Conservation (phyloP, 2,329 filamentous ascomycete species). For the Phaeomoniella chlamydospora region DNA sequence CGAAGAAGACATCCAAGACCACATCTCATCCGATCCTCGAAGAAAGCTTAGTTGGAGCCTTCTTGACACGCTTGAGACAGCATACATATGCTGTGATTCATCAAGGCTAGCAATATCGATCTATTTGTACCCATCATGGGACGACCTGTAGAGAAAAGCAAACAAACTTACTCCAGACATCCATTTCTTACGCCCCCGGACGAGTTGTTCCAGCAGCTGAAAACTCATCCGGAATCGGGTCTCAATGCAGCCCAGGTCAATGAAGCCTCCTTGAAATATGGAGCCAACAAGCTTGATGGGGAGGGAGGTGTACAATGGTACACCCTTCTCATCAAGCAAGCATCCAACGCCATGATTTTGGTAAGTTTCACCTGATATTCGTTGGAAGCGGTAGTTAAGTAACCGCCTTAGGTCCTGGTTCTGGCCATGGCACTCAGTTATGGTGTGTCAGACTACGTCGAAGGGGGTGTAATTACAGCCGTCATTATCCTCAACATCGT, state of each 20-base stretch:
- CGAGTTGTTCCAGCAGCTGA: neutral
- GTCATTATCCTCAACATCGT: slow-evolving; percentile 44
- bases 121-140: too few species aligned
- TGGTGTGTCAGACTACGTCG: slow-evolving; percentile 41
- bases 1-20: too few species aligned
- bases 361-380: slow-evolving; percentile 15
- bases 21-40: too few species aligned
- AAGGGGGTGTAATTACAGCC: slow-evolving; percentile 43
- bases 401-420: slow-evolving; percentile 46
- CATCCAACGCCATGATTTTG: slow-evolving; percentile 41
- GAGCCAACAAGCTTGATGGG: slow-evolving; percentile 33
- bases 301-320: slow-evolving; percentile 30
- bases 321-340: slow-evolving; percentile 35
- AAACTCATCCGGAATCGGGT: neutral
- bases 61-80: too few species aligned
- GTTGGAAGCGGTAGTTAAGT: slow-evolving; percentile 2
- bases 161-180: neutral
- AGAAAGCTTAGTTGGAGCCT: too few species aligned
- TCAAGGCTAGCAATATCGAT: too few species aligned
- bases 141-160: neutral
- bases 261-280: slow-evolving; percentile 21
- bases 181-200: neutral
- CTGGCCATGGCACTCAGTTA: slow-evolving; percentile 55
- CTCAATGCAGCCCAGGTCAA: neutral
- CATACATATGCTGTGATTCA: too few species aligned